Percentiles rank a stretch among this genome's conserved stretches.
Evolutionary conservation across 2,329 filamentous ascomycete species (phyloP).

Genomic region (Alternaria ethzedia): DNA sequence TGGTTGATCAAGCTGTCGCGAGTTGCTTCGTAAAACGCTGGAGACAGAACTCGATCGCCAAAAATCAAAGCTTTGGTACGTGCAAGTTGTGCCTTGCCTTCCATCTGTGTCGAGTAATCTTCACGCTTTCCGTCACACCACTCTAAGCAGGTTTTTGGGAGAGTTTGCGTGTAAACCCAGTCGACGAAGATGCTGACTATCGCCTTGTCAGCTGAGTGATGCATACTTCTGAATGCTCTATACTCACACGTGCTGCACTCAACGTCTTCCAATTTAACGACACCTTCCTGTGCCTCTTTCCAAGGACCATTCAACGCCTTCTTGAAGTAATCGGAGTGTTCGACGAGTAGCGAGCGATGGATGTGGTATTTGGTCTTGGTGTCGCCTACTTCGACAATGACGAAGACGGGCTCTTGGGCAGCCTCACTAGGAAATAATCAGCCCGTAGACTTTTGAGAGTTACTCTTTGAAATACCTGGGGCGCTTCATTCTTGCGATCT

Average conservation of each 20-base stretch:
- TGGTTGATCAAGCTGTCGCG: neutral
- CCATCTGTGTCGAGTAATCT: no score
- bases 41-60: slow-evolving; percentile 7
- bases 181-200: slow-evolving; percentile 20
- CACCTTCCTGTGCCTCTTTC: slow-evolving; percentile 17
- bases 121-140: no score
- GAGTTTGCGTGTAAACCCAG: slow-evolving; percentile 17
- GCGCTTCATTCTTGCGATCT: neutral
- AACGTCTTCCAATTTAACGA: slow-evolving; percentile 15
- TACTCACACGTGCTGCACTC: slow-evolving; percentile 8
- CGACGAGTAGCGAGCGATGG: slow-evolving; percentile 14
- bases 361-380: slow-evolving; percentile 7
- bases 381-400: slow-evolving; percentile 10
- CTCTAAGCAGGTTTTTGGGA: neutral
- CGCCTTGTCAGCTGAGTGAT: neutral
- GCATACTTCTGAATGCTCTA: neutral
- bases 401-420: neutral
- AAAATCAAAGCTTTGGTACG: slow-evolving; percentile 1
- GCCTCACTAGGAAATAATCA: neutral
- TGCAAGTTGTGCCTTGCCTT: neutral
- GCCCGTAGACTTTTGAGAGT: neutral
- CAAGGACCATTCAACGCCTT: slow-evolving; percentile 16
- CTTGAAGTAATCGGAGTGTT: slow-evolving; percentile 27
- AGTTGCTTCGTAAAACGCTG: neutral
- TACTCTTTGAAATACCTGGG: neutral